Evolutionary conservation across 139 green algal species (phyloP).

Genomic region (Pleodorina starrii): DNA sequence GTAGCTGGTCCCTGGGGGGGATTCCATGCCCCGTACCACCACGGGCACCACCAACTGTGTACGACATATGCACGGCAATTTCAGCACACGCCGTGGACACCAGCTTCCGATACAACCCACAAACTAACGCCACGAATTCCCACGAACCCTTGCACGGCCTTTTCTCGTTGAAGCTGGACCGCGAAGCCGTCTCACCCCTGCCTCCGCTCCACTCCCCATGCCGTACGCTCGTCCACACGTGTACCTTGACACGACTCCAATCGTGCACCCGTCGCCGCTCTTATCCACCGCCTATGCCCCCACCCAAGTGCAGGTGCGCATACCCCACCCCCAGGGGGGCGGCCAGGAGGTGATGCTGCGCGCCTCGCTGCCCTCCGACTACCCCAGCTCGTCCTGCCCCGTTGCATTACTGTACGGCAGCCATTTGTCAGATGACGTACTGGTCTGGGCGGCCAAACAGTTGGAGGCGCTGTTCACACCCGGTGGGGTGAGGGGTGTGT

Average conservation of each 20-base stretch:
- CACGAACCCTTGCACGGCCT: background rate
- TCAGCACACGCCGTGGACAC: background rate
- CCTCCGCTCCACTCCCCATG: no score
- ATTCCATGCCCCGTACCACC: no score
- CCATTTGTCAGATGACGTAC: constrained; percentile 53
- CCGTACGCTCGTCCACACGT: no score
- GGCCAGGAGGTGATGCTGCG: constrained; percentile 58
- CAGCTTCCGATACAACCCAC: background rate
- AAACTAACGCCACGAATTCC: background rate
- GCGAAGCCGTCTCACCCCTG: no score
- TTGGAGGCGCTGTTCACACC: constrained; percentile 67
- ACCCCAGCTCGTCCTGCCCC: constrained; percentile 69
- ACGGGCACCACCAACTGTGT: background rate
- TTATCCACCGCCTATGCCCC: background rate
- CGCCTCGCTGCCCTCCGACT: constrained; percentile 66
- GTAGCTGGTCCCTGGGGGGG: no score
- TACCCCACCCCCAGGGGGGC: constrained; percentile 47
- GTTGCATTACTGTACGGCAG: constrained; percentile 66
- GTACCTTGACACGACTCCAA: background rate
- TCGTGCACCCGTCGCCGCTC: background rate
- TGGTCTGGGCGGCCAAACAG: constrained; percentile 51
- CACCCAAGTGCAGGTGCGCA: constrained; percentile 52
- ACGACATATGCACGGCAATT: background rate
- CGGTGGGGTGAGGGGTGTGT: no score
- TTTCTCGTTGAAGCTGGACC: background rate